Base-by-base conservation (phyloP, 257 asterid species). In the Cordia subcordata region DNA sequence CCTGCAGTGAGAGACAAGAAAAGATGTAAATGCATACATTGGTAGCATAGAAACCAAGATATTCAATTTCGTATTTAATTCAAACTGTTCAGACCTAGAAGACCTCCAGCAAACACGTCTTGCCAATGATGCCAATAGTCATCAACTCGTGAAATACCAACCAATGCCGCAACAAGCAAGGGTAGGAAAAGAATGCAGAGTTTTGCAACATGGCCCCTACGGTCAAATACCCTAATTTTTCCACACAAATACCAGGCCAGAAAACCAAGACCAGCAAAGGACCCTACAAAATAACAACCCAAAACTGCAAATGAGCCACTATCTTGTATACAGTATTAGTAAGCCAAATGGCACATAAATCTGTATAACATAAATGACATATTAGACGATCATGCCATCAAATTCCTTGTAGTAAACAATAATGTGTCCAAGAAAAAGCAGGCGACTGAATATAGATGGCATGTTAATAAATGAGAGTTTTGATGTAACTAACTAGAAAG, bases 61-160 rank as follows among this genome's bases (percentile, higher is more conserved):
- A 58, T 49, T 38, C n/a, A n/a, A n/a, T n/a, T n/a, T 32, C 62
- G 69, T 68, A 85, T 95, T 92, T 75, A 81, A 50, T 0, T 18
- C 13, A 4, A 66, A 80, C 72, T 55, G 85, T 88, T 63, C 96
- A 92, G 54, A 87, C 82, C 61, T 81, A 85, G 61, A 87, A 84
- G 70, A n/a, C n/a, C n/a, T n/a, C n/a, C n/a, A n/a, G n/a, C n/a
- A n/a, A n/a, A n/a, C n/a, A n/a, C n/a, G n/a, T 85, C 96, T 70
- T 85, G 84, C 94, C 95, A 85, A 52, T 85, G 95, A 74, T 88
- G 96, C 96, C 91, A 82, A 61, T 88, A 88, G 49, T 88, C 94
- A 71, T 85, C 92, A 53, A 88, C 90, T 67, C 96, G 77, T n/a
- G 96, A 88, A 64, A 88, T 73, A 67, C 84, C 96, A 63, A 88